These are phyloP conservation scores for Saccharomycopsis crataegensis DNA, from an alignment of 1,139 yeast genomes.

Conservation along the genomic window DNA sequence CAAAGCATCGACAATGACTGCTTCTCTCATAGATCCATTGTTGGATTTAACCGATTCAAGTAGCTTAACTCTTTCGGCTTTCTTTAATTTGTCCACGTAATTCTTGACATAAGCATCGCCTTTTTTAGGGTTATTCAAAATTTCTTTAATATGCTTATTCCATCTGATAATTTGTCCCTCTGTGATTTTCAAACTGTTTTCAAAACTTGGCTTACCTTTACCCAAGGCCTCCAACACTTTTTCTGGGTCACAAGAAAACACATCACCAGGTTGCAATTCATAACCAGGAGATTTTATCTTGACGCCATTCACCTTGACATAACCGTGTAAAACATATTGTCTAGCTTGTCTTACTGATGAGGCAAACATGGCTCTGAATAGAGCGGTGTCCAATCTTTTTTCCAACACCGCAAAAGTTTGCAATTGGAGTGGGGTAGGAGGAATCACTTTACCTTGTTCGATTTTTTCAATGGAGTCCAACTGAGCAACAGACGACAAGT, in stretches of 20 bases:
- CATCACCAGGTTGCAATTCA: conserved; percentile 75
- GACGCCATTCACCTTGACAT: conserved; percentile 81
- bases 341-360: conserved; percentile 92
- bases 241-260: conserved; percentile 79
- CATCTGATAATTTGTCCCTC: conserved; percentile 64
- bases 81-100: conserved; percentile 30
- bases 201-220: conserved; percentile 67
- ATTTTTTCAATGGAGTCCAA: conserved; percentile 56
- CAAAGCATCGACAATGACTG: conserved; percentile 22
- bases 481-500: conserved; percentile 78
- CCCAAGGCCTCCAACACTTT: conserved; percentile 85
- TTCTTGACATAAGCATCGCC: conserved; percentile 27
- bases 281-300: conserved; percentile 73
- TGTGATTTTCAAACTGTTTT: conserved; percentile 60
- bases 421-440: conserved; percentile 70
- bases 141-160: conserved; percentile 61
- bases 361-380: conserved; percentile 90
- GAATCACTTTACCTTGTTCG: conserved; percentile 43
- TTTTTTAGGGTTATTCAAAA: conserved; percentile 40
- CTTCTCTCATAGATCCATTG: conserved; percentile 22
- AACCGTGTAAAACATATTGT: conserved; percentile 74
- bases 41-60: conserved; percentile 21
- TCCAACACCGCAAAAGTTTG: conserved; percentile 89
- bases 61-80: conserved; percentile 16
- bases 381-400: conserved; percentile 79